Evolutionary conservation across 495 filamentous ascomycete species (phyloP).

Genomic region (Cetradonia linearis): DNA sequence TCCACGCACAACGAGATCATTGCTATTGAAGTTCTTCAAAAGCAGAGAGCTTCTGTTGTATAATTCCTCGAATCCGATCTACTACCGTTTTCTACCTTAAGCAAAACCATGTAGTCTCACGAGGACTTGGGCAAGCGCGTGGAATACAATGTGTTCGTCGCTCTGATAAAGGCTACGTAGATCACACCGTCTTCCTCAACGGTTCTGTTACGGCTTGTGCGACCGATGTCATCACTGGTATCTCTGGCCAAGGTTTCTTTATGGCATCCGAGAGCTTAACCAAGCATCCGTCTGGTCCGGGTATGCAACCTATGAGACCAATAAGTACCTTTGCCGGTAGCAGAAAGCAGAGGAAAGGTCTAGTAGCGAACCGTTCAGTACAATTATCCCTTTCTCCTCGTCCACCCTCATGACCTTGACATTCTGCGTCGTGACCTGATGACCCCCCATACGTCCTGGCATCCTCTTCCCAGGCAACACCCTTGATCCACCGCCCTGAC

Average conservation of each 20-base stretch:
- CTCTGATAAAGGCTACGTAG: background rate
- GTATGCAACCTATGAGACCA: conserved; percentile 51
- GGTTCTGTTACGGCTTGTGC: conserved; percentile 9
- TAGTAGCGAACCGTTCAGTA: conserved; percentile 56
- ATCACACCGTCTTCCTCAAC: conserved; percentile 13
- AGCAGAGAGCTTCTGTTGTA: background rate
- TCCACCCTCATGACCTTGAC: conserved; percentile 81
- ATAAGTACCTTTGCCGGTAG: too few relatives aligned
- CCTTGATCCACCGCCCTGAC: conserved; percentile 83
- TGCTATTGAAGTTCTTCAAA: background rate
- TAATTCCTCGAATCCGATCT: background rate
- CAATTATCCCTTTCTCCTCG: conserved; percentile 70
- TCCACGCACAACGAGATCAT: background rate
- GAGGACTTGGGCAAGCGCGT: background rate
- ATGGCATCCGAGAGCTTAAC: conserved; percentile 84
- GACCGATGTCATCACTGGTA: conserved; percentile 15
- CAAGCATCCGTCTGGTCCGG: conserved; percentile 71
- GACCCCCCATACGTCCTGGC: conserved; percentile 87
- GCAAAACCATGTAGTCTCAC: background rate
- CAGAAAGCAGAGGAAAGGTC: background rate
- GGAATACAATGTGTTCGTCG: background rate
- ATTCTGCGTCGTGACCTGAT: conserved; percentile 80
- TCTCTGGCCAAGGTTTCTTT: conserved; percentile 74
- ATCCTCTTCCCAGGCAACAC: conserved; percentile 95
- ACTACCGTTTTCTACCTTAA: background rate